A percentile compares a stretch with the other conserved stretches of the same genome.
phyloP scores from a whole-genome alignment of 2,329 filamentous ascomycete species.

The Botryotinia globosa region DNA sequence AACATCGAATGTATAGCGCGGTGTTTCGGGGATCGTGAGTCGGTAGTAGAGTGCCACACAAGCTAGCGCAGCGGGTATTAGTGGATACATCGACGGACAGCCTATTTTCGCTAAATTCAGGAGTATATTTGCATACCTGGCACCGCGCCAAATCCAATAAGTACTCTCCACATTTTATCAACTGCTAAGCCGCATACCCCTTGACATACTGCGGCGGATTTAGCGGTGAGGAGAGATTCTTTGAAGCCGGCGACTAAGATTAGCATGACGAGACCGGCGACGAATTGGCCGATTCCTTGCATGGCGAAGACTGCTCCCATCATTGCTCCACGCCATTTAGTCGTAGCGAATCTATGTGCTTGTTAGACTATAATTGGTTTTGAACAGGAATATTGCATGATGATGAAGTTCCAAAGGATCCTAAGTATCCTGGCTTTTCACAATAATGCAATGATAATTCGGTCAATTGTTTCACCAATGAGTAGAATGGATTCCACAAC shows the following conservation, averaged over 20 bases:
- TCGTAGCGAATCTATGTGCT: conserved; percentile 63
- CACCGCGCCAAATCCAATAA: conserved; percentile 68
- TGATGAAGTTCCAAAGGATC: background rate
- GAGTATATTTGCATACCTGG: conserved; percentile 3
- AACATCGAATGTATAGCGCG: conserved; percentile 84
- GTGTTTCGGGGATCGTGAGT: conserved; percentile 82
- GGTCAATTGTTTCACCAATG: background rate
- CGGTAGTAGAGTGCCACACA: conserved; percentile 81
- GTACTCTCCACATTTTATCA: conserved; percentile 83
- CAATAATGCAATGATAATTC: background rate
- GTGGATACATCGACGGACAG: background rate
- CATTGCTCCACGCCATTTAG: conserved; percentile 82
- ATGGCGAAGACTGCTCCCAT: conserved; percentile 85
- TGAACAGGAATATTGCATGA: too few species aligned
- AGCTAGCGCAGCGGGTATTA: conserved; percentile 41
- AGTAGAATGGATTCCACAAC: background rate
- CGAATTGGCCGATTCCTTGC: conserved; percentile 83
- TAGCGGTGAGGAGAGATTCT: conserved; percentile 54
- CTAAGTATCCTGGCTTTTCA: background rate
- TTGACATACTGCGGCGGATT: conserved; percentile 54
- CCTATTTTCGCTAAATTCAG: background rate
- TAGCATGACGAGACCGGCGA: conserved; percentile 71
- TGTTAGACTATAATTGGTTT: background rate
- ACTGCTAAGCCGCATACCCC: conserved; percentile 65
- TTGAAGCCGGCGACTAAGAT: conserved; percentile 72